Evolutionary conservation across 2,329 filamentous ascomycete species (phyloP).

Genomic region (Pestalotiopsis sp.): DNA sequence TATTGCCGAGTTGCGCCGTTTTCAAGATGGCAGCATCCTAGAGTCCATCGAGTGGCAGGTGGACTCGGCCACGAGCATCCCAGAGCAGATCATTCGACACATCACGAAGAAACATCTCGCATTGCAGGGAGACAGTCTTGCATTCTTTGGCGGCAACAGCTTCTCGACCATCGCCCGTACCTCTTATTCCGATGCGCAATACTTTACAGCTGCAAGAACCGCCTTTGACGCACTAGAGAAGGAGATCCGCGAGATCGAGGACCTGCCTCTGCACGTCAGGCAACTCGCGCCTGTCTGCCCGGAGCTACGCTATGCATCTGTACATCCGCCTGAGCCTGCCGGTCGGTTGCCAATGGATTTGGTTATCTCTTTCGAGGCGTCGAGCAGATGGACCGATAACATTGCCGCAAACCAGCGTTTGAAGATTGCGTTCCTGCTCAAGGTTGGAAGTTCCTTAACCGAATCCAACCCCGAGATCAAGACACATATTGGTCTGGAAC

Average conservation of each 20-base stretch:
- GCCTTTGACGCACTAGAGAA: conserved; percentile 75
- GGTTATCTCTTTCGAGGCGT: conserved; percentile 89
- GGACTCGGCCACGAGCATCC: conserved; percentile 51
- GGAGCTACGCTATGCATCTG: conserved; percentile 74
- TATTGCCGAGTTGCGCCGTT: conserved; percentile 88
- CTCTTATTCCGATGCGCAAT: conserved; percentile 50
- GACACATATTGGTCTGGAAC: conserved; percentile 80
- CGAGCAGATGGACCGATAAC: conserved; percentile 91
- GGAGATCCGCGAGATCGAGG: conserved; percentile 76
- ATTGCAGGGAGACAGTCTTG: conserved; percentile 55
- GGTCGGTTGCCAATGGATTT: conserved; percentile 69
- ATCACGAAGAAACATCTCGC: conserved; percentile 72
- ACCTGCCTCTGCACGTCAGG: conserved; percentile 84
- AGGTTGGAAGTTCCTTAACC: conserved; percentile 72
- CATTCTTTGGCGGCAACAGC: conserved; percentile 47
- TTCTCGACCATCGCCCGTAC: conserved; percentile 51
- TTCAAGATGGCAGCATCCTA: conserved; percentile 91
- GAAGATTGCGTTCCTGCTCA: conserved; percentile 86
- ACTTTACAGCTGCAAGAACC: conserved; percentile 71
- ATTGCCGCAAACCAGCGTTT: conserved; percentile 88
- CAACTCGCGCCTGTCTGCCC: conserved; percentile 76
- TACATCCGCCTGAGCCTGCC: conserved; percentile 50
- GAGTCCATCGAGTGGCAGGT: conserved; percentile 89
- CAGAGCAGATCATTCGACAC: conserved; percentile 76
- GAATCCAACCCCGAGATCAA: conserved; percentile 62